Conservation (phyloP, 805 yeast species). For the Candida pseudofarinosa region DNA sequence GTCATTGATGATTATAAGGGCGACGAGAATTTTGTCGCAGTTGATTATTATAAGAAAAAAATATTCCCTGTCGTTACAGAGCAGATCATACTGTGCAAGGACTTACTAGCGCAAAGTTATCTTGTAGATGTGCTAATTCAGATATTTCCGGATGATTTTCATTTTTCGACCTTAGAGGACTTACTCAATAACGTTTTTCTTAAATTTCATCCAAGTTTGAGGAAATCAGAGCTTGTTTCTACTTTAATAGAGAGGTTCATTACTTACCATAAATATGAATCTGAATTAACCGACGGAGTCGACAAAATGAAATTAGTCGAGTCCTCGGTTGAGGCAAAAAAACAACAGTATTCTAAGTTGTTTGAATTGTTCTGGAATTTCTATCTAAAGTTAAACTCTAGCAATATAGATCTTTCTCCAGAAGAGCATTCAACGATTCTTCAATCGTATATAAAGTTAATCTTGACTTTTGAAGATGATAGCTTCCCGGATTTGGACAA, state of each 20-base stretch:
- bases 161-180: conserved; percentile 64
- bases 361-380: conserved; percentile 68
- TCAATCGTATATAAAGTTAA: conserved; percentile 60
- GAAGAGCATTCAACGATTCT: conserved; percentile 62
- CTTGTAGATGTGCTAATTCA: conserved; percentile 87
- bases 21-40: conserved; percentile 31
- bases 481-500: conserved; percentile 57
- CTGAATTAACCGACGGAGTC: conserved; percentile 10
- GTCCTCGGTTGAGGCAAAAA: conserved; percentile 5
- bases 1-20: conserved; percentile 65
- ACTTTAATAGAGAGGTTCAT: conserved; percentile 72
- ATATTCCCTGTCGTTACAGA: conserved; percentile 80
- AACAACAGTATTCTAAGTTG: conserved; percentile 19
- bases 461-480: conserved; percentile 63
- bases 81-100: conserved; percentile 89
- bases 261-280: conserved; percentile 35
- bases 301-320: conserved; percentile 11
- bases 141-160: conserved; percentile 92
- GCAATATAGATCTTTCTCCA: conserved; percentile 62
- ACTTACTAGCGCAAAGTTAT: conserved; percentile 88
- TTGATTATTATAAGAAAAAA: conserved; percentile 36
- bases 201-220: conserved; percentile 66
- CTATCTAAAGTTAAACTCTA: conserved; percentile 49
- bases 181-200: conserved; percentile 60
- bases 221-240: conserved; percentile 59